These are phyloP conservation scores for Rusavskia elegans DNA, from an alignment of 495 filamentous ascomycete genomes.

Conservation along the genomic window DNA sequence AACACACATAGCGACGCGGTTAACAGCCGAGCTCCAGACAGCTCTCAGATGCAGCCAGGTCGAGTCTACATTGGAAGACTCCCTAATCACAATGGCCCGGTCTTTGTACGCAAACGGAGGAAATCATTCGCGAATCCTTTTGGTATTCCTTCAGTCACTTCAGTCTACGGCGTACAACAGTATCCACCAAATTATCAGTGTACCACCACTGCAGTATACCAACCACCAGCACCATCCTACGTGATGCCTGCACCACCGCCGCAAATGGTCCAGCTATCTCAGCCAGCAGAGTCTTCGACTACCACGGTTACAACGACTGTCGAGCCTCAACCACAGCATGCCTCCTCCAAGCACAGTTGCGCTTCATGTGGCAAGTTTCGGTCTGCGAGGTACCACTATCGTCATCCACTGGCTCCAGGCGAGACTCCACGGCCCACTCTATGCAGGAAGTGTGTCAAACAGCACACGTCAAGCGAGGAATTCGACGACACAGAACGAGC, in stretches of 20 bases:
- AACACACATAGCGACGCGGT: neutral
- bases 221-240: neutral
- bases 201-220: neutral
- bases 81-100: neutral
- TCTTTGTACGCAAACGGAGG: neutral
- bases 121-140: neutral
- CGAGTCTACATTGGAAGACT: neutral
- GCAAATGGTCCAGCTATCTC: neutral
- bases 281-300: neutral
- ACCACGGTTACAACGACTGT: neutral
- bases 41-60: neutral
- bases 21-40: neutral
- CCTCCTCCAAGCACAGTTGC: conserved; percentile 6
- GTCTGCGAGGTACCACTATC: conserved; percentile 9
- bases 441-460: conserved; percentile 9
- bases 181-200: neutral
- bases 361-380: conserved; percentile 12
- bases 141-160: neutral
- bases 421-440: conserved; percentile 4
- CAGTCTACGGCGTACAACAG: neutral
- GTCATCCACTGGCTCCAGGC: conserved; percentile 8
- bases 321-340: neutral
- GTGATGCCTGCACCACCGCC: neutral
- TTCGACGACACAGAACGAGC: neutral
- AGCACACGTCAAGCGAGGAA: conserved; percentile 14